Evolutionary conservation across 345 rosid species (phyloP).

Genomic region (Dipteronia dyeriana): DNA sequence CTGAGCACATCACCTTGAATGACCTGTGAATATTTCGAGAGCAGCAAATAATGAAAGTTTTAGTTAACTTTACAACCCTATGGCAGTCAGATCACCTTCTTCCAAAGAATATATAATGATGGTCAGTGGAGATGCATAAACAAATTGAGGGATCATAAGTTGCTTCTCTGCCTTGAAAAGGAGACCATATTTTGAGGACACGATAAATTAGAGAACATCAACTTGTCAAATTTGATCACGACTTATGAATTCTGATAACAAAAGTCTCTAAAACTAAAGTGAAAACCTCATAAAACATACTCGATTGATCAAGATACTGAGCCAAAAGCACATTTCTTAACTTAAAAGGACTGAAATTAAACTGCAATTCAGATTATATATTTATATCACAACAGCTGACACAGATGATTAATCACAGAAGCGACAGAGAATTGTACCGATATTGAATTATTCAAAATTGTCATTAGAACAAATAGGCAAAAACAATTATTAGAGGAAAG

Average conservation of each 20-base stretch:
- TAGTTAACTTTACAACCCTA: neutral
- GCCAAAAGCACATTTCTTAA: neutral
- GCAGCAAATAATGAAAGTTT: neutral
- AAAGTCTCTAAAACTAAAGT: neutral
- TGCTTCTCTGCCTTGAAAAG: neutral
- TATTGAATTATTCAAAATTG: neutral
- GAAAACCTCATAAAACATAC: neutral
- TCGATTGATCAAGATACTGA: neutral
- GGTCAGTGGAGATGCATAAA: neutral
- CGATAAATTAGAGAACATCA: neutral
- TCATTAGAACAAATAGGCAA: neutral
- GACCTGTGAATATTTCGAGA: slow-evolving; percentile 43
- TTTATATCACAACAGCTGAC: neutral
- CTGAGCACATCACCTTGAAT: slow-evolving; percentile 90
- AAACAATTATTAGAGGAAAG: neutral
- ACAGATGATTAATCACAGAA: neutral
- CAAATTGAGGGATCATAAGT: no score
- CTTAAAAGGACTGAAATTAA: neutral
- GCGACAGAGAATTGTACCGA: neutral
- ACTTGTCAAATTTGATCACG: neutral
- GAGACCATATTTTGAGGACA: neutral
- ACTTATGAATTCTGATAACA: neutral
- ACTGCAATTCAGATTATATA: neutral
- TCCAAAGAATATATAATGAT: neutral
- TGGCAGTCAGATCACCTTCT: neutral